Conservation (phyloP, 257 asterid species). For the Gardenia jasminoides region DNA sequence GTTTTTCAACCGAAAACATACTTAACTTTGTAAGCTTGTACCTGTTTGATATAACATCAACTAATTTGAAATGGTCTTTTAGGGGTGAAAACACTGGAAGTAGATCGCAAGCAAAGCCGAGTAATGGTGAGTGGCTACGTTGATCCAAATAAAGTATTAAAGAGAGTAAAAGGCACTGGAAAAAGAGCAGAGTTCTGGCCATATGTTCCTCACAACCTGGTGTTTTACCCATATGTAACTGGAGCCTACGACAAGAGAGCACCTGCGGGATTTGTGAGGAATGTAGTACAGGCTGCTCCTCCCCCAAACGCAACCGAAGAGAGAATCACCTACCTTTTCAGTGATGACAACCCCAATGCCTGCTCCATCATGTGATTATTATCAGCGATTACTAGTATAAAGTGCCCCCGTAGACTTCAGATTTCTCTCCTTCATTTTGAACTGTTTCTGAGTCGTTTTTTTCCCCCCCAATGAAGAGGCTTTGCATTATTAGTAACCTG, state of each 20-base stretch:
- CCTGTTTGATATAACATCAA: background rate
- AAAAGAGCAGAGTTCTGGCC: conserved; percentile 92
- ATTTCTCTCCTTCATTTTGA: background rate
- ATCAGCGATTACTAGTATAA: background rate
- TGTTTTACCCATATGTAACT: conserved; percentile 58
- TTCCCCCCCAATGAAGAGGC: background rate
- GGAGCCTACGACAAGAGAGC: conserved; percentile 78
- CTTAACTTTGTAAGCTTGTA: background rate
- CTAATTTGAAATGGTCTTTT: background rate
- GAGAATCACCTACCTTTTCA: conserved; percentile 54
- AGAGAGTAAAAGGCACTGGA: conserved; percentile 70
- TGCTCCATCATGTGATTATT: conserved; percentile 65
- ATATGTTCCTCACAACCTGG: conserved; percentile 67
- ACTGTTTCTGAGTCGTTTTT: background rate
- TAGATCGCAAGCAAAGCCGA: conserved; percentile 61
- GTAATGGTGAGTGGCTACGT: conserved; percentile 70
- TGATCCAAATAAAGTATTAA: conserved; percentile 63
- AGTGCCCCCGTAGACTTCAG: background rate
- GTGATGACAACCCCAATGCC: conserved; percentile 86
- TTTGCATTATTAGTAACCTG: background rate
- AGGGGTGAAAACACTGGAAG: conserved; percentile 72
- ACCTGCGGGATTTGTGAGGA: conserved; percentile 70
- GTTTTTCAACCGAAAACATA: background rate
- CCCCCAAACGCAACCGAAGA: conserved; percentile 55
- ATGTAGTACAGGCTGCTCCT: conserved; percentile 46